A percentile compares a stretch with the other conserved stretches of the same genome.
These are phyloP conservation scores for Solanum hybrid DNA, from an alignment of 305 asterid species.

Conservation along the genomic window DNA sequence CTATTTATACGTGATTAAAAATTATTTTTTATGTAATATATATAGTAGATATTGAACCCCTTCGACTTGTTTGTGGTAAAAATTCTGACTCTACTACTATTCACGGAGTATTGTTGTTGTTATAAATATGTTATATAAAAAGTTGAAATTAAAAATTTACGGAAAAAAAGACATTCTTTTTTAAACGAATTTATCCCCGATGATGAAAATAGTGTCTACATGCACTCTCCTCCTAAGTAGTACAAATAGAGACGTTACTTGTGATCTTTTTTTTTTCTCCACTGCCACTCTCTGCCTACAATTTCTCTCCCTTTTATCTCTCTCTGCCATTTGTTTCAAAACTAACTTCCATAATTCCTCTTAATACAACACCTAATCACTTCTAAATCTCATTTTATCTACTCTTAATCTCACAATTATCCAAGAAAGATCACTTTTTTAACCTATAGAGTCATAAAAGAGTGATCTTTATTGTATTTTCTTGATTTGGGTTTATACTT, in stretches of 20 bases:
- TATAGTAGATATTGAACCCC: not conserved
- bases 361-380: not conserved
- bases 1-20: not conserved
- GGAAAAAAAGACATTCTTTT: not conserved
- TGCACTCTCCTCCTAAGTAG: not conserved
- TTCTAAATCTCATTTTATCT: not conserved
- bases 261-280: not conserved
- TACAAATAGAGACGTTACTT: not conserved
- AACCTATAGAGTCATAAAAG: not conserved
- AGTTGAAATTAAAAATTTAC: not conserved
- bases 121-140: not conserved
- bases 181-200: not conserved
- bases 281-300: not conserved
- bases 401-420: not conserved
- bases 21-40: not conserved
- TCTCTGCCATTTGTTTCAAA: not conserved
- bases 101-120: not conserved
- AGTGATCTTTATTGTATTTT: not conserved
- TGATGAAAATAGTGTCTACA: not conserved
- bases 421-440: not conserved
- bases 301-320: not conserved
- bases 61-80: accelerated
- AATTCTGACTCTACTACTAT: not conserved
- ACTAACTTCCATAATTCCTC: conserved; percentile 1
- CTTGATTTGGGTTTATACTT: not conserved